Base-by-base conservation (phyloP, 2,329 filamentous ascomycete genomes). In the Talaromyces sp. region DNA sequence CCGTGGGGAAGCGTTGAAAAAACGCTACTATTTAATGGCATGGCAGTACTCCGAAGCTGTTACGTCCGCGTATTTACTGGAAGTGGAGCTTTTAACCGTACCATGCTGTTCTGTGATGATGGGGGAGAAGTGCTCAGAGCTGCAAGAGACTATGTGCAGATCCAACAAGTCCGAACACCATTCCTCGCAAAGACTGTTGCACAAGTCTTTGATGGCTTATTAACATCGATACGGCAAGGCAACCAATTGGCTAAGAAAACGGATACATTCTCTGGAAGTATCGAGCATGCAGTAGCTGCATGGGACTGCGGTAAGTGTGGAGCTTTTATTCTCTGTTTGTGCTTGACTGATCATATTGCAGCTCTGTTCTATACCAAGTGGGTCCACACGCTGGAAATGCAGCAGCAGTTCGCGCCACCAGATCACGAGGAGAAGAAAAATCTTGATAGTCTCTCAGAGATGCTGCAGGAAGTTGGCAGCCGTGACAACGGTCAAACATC, bases 21-120 rank as follows among this genome's bases (percentile, higher is more conserved):
- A 13, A 71, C 72, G 9, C 63, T 74, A 28, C 63, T 73, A 58
- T 75, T 74, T 65, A 73, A 75, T 55, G 71, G 70, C 57, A 68
- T 72, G 28, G 72, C 71, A 1, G 59, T 74, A 13, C 64, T 75
- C 25, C 69, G 71, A 17, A 73, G 71, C 59, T 71, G 70, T 17
- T 71, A 71, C 61, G 68, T 70, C 17, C 68, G 73, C 8, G 66
- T 70, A 6, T 71, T 72, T 25, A 68, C 70, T 0, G 65, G 68
- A n/a, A 66, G 65, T 44, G 67, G 68, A 13, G 61, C 65, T 1
- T 71, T 72, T 54, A 67, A 73, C 57, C 70, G 71, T 10, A 65
- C 72, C 33, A 66, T 69, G 36, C 62, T 75, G 13, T 66, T 73
- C 22, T 66, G 66, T 25, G 68, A 70, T 33, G 68, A 67, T 57